Base-by-base conservation (phyloP, 148 eudicot species). In the Selenicereus undatus region DNA sequence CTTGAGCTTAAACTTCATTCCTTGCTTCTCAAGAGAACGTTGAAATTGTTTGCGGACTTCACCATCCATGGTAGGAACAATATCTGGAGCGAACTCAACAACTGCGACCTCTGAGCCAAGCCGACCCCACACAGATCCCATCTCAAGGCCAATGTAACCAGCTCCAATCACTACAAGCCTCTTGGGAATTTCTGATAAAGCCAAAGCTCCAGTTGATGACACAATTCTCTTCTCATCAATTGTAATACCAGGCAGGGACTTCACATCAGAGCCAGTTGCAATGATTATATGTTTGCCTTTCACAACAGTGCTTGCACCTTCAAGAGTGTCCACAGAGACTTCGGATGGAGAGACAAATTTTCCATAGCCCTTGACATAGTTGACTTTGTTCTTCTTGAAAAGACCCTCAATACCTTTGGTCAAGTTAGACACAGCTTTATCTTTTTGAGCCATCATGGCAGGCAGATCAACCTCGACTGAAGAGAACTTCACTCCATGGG, bases 41-140 rank as follows among this genome's bases (percentile, higher is more conserved):
- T 95, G 97, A 66, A 95, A 95, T 81, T 95, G 99, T 87, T 84
- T 95, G 62, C 99, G 90, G 8, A 95, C 76, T 86, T 95, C 99
- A 56, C 89, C 89, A 51, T 95, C 99, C 99, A 93, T 95, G 78
- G 95, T 85, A 12, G 97, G 99, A 77, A 95, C 99, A 58, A 95
- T 95, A 20, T 95, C 97, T 0, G 89, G 73, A 12, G 89, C 99
- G 83, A 92, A 95, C 87, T 95, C 97, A 22, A 95, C 99, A 69
- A 95, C 97, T 9, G 91, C 93, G 64, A 95, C 97, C 87, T 92
- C 93, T 12, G 99, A 92, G 60, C 99, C 99, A 20, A 95, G 89
- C 69, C 99, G 97, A 12, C 97, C 94, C 99, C 98, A 95, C 32
- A 95, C 98, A 32, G 98, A 95, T 13, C 98, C 98, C 98, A 95